A percentile compares a stretch with the other conserved stretches of the same genome.
These are phyloP conservation scores for Leptographium radiaticola DNA, from an alignment of 2,329 filamentous ascomycete genomes.

Conservation along the genomic window DNA sequence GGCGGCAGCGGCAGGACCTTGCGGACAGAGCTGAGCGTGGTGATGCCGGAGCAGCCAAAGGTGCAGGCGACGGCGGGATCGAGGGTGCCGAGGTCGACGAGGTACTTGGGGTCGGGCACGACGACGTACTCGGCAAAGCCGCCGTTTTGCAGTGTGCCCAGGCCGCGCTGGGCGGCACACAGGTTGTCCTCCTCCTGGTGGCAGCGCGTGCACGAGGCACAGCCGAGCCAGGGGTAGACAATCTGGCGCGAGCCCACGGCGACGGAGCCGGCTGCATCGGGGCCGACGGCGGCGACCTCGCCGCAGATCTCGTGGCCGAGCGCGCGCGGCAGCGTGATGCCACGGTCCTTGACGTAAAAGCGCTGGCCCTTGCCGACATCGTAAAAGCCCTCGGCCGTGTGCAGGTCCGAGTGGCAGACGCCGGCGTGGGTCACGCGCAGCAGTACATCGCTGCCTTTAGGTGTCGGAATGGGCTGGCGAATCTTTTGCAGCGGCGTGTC, in stretches of 20 bases:
- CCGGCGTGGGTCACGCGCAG: constrained; percentile 5
- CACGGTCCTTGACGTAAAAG: constrained; percentile 5
- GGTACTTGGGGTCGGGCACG: constrained; percentile 6
- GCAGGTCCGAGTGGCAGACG: constrained; percentile 7
- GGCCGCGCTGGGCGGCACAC: constrained; percentile 4
- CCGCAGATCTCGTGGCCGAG: constrained; percentile 6
- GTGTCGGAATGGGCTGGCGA: background rate
- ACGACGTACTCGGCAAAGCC: constrained; percentile 7
- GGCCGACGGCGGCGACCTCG: constrained; percentile 2
- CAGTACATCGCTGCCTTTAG: background rate
- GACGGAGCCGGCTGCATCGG: background rate
- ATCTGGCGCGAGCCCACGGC: constrained; percentile 3
- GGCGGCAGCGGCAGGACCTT: constrained; percentile 6
- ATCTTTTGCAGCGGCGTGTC: constrained; percentile 4
- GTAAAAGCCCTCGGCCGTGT: constrained; percentile 5
- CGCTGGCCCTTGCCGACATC: constrained; percentile 4
- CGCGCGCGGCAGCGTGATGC: constrained; percentile 4
- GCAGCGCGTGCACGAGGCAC: constrained; percentile 5
- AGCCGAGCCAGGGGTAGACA: constrained; percentile 6
- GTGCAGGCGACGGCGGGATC: constrained; percentile 6
- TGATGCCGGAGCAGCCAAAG: constrained; percentile 7
- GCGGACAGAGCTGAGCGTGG: constrained; percentile 4
- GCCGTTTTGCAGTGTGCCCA: constrained; percentile 4
- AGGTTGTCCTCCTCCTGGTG: constrained; percentile 6
- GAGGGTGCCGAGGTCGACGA: constrained; percentile 2